Evolutionary conservation across 495 filamentous ascomycete genomes (phyloP).

Genomic region (Tuber borchii): DNA sequence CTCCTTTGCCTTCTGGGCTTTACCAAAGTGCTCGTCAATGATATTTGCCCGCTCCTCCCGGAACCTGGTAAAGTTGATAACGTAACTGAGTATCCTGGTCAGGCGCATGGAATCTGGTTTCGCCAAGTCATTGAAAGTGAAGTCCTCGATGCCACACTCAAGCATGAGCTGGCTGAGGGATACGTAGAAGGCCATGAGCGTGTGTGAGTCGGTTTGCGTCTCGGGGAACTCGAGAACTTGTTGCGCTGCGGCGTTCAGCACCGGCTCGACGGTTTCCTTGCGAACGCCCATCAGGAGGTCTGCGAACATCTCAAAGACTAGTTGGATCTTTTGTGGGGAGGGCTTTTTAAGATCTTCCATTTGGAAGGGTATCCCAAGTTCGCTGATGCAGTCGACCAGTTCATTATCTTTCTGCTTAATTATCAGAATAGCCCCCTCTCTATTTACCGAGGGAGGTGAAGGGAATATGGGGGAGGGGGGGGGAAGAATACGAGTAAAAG

Average conservation of each 20-base stretch:
- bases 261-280: constrained; percentile 82
- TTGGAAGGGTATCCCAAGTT: constrained; percentile 83
- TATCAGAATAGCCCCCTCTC: constrained; percentile 1
- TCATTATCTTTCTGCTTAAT: constrained; percentile 56
- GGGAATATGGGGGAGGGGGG: neutral
- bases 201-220: constrained; percentile 75
- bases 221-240: constrained; percentile 66
- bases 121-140: constrained; percentile 82
- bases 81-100: constrained; percentile 84
- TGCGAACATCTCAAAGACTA: constrained; percentile 95
- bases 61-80: constrained; percentile 98
- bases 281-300: constrained; percentile 88
- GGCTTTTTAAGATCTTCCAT: constrained; percentile 88
- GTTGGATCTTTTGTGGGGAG: constrained; percentile 85
- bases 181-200: constrained; percentile 87
- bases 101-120: constrained; percentile 82
- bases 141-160: constrained; percentile 88
- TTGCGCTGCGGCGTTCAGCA: constrained; percentile 82
- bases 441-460: neutral
- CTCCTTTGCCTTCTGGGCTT: constrained; percentile 72
- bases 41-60: constrained; percentile 78
- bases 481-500: constrained; percentile 22
- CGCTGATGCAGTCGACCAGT: constrained; percentile 92
- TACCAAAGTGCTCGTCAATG: constrained; percentile 89
- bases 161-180: constrained; percentile 66